These are phyloP conservation scores for Monosporascus sp. DNA, from an alignment of 2,329 filamentous ascomycete genomes.

Conservation along the genomic window DNA sequence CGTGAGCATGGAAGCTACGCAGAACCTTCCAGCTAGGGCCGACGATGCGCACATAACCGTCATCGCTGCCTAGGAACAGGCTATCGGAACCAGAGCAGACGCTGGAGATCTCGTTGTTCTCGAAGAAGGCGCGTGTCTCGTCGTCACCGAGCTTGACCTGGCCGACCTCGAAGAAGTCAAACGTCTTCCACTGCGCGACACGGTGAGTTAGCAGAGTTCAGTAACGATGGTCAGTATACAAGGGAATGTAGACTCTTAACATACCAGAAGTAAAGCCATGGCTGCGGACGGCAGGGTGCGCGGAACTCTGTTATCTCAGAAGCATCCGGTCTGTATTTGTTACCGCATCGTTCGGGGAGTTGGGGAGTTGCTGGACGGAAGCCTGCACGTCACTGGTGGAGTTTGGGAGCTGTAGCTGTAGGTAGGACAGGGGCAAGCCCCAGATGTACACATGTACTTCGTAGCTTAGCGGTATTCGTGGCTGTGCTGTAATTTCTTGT, in stretches of 20 bases:
- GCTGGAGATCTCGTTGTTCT: constrained; percentile 76
- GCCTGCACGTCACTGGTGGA: not conserved
- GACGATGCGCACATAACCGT: constrained; percentile 83
- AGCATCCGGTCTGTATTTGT: constrained; percentile 7
- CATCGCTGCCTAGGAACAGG: constrained; percentile 79
- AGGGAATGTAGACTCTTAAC: constrained; percentile 1
- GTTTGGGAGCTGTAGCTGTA: not conserved
- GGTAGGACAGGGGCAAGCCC: too few species aligned
- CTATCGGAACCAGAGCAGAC: constrained; percentile 83
- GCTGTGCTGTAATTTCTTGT: too few species aligned
- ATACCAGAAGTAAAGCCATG: constrained; percentile 30
- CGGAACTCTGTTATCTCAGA: constrained; percentile 9
- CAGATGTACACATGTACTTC: too few species aligned
- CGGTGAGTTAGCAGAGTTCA: constrained; percentile 8
- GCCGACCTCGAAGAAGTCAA: constrained; percentile 97
- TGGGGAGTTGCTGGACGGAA: not conserved
- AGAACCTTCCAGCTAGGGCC: constrained; percentile 82
- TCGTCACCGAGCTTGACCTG: constrained; percentile 75
- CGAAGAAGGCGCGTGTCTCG: constrained; percentile 72
- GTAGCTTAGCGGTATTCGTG: too few species aligned
- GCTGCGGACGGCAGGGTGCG: constrained; percentile 12
- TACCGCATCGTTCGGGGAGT: not conserved
- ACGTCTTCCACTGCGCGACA: constrained; percentile 80
- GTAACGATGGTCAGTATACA: not conserved
- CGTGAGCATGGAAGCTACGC: constrained; percentile 81